phyloP scores from a whole-genome alignment of 2,329 filamentous ascomycete species.

The Fusarium praegraminearum region DNA sequence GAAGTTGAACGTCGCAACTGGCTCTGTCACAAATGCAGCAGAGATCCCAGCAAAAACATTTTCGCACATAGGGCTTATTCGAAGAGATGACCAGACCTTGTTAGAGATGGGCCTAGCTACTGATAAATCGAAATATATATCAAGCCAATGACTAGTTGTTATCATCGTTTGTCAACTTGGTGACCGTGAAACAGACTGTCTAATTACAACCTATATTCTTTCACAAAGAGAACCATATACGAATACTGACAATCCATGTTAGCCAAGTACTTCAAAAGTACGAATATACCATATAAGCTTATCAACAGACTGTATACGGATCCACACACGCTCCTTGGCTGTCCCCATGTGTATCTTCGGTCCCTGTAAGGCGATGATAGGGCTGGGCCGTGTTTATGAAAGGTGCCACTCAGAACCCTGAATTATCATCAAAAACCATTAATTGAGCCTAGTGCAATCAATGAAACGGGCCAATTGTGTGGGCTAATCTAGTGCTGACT shows the following conservation, averaged over 20 bases:
- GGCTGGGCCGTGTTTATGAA: not conserved
- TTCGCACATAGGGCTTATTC: not conserved
- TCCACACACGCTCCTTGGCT: not conserved
- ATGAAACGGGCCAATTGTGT: not conserved
- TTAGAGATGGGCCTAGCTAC: not conserved
- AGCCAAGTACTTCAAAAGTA: accelerated
- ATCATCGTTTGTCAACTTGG: not conserved
- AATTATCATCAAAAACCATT: not conserved
- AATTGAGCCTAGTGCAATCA: not conserved
- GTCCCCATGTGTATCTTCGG: not conserved
- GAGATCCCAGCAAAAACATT: not conserved
- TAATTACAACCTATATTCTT: not conserved
- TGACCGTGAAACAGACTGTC: not conserved
- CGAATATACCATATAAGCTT: not conserved
- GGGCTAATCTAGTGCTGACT: not conserved
- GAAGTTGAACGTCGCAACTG: not conserved
- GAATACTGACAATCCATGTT: not conserved
- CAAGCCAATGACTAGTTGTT: accelerated
- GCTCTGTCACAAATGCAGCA: not conserved
- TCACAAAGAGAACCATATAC: not conserved
- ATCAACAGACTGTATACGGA: not conserved
- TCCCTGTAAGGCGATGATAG: not conserved
- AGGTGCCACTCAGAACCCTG: not conserved
- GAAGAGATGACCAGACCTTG: not conserved
- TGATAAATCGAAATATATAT: not conserved